Conservation (phyloP, 768 basidiomycete genomes). For the Brasilioporus rufonigricans region DNA sequence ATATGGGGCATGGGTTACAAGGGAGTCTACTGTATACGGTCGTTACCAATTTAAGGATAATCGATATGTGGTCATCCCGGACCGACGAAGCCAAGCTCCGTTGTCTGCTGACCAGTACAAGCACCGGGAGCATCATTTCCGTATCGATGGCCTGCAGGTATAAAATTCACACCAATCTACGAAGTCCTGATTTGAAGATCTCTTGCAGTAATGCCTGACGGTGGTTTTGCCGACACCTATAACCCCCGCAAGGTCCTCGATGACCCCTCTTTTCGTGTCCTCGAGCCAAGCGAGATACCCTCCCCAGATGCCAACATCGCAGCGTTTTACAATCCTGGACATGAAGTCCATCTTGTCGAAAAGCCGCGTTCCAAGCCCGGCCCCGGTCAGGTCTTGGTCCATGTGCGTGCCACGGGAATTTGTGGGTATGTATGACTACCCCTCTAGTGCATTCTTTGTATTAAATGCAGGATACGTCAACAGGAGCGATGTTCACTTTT, state of each 20-base stretch:
- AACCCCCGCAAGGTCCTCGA: conserved; percentile 55
- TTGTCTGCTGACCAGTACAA: conserved; percentile 5
- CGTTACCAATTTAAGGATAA: no score
- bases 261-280: conserved; percentile 53
- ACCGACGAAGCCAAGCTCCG: neutral
- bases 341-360: conserved; percentile 66
- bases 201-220: conserved; percentile 18
- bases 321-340: conserved; percentile 61
- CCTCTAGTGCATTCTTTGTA: neutral
- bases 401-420: conserved; percentile 67
- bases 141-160: no score
- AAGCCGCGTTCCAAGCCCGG: conserved; percentile 60
- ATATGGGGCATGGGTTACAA: no score
- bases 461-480: neutral
- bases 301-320: conserved; percentile 51
- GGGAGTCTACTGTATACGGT: no score
- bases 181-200: neutral
- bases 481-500: conserved; percentile 74
- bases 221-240: conserved; percentile 43
- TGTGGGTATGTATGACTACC: conserved; percentile 49
- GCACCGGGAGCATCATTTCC: no score
- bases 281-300: conserved; percentile 49
- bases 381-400: conserved; percentile 62
- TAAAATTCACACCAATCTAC: neutral
- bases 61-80: no score